These are phyloP conservation scores for Hyaloscypha bicolor DNA, from an alignment of 495 filamentous ascomycete species.

Conservation along the genomic window DNA sequence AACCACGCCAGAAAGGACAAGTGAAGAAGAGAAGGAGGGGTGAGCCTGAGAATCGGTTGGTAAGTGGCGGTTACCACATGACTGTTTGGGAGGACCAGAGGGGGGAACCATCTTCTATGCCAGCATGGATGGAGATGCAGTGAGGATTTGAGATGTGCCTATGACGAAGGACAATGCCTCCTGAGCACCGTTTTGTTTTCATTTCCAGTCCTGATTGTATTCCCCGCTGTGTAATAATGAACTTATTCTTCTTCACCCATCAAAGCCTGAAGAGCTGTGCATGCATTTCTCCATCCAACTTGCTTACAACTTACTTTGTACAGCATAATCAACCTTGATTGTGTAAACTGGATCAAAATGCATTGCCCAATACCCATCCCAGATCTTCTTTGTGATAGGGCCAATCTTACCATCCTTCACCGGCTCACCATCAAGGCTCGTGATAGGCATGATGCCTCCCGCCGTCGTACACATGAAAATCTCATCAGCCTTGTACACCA, in stretches of 20 bases:
- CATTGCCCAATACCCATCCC: background rate
- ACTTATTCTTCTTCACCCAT: too few relatives aligned
- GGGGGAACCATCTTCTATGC: constrained; percentile 9
- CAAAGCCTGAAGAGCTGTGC: too few relatives aligned
- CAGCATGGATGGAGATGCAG: constrained; percentile 15
- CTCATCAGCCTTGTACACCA: background rate
- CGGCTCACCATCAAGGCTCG: background rate
- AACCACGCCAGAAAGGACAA: background rate
- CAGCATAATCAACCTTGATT: background rate
- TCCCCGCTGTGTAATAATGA: too few relatives aligned
- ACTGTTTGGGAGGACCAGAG: constrained; percentile 15
- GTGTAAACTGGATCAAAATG: background rate
- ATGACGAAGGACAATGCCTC: constrained; percentile 7
- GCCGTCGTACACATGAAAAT: background rate
- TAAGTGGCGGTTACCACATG: constrained; percentile 15
- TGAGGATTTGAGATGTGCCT: constrained; percentile 19
- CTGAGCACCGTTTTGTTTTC: background rate
- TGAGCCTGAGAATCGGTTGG: background rate
- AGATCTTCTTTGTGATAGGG: background rate
- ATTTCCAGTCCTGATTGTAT: too few relatives aligned
- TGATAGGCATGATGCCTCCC: background rate
- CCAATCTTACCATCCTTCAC: background rate
- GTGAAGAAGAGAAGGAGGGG: background rate
- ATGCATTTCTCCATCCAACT: too few relatives aligned
- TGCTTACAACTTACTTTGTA: too few relatives aligned